These are phyloP conservation scores for Neonectria coccinea DNA, from an alignment of 2,329 filamentous ascomycete genomes.

Conservation along the genomic window DNA sequence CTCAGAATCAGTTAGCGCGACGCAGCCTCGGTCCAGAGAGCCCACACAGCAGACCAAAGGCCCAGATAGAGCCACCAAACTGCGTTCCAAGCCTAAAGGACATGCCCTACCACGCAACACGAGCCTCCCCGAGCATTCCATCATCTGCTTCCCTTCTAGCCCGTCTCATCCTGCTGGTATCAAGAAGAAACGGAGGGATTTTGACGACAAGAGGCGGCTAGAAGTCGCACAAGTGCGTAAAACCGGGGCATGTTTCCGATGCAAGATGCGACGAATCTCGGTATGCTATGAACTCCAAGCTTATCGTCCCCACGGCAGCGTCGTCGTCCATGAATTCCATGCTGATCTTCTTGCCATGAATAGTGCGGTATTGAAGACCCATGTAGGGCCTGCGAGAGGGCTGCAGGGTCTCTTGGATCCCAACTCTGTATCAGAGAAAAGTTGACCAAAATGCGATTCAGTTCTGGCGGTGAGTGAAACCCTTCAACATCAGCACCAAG, in stretches of 20 bases:
- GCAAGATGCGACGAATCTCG: constrained; percentile 44
- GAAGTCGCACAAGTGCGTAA: constrained; percentile 46
- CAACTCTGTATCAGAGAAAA: constrained; percentile 45
- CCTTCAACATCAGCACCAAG: constrained; percentile 1
- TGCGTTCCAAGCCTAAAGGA: constrained; percentile 13
- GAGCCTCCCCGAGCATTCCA: constrained; percentile 37
- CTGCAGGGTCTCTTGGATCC: constrained; percentile 41
- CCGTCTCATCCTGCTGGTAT: constrained; percentile 42
- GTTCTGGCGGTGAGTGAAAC: constrained; percentile 39
- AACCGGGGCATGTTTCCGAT: constrained; percentile 44
- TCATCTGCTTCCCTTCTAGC: constrained; percentile 47
- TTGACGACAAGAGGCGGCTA: constrained; percentile 42
- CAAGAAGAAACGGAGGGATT: constrained; percentile 46
- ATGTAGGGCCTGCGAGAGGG: constrained; percentile 41
- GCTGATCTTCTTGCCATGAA: constrained; percentile 18
- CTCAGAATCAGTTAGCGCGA: constrained; percentile 22
- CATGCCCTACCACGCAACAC: constrained; percentile 23
- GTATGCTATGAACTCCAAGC: constrained; percentile 27
- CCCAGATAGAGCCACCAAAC: constrained; percentile 13
- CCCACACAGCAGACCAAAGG: constrained; percentile 8
- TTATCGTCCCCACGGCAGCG: background rate
- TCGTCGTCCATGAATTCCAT: background rate
- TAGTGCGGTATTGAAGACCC: constrained; percentile 44
- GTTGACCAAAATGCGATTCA: constrained; percentile 46
- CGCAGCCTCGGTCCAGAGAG: constrained; percentile 5